Conservation (phyloP, 176 grass and related monocot species). For the Rhynchospora pubera region DNA sequence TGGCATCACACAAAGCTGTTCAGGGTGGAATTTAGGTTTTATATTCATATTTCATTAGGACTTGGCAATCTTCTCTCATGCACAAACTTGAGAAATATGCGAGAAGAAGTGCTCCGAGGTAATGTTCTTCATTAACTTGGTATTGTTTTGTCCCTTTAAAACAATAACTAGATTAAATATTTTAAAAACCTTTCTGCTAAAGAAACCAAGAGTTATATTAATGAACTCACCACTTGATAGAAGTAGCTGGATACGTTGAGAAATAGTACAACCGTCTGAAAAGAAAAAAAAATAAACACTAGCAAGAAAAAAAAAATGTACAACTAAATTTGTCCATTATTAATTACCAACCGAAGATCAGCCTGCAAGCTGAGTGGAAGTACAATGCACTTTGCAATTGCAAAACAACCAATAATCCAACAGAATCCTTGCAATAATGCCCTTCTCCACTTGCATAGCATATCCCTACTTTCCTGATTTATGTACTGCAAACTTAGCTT, state of each 20-base stretch:
- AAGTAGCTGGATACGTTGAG: neutral
- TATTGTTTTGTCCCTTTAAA: neutral
- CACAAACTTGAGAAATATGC: neutral
- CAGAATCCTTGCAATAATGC: conserved; percentile 47
- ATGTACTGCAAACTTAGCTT: conserved; percentile 46
- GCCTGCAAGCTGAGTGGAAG: neutral
- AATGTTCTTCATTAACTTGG: neutral
- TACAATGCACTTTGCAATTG: conserved; percentile 22
- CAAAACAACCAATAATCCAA: conserved; percentile 61
- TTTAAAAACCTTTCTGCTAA: neutral
- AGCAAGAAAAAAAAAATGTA: neutral
- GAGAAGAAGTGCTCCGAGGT: neutral
- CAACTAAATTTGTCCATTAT: neutral
- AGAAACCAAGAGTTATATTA: neutral
- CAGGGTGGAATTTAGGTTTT: neutral
- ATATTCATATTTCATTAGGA: neutral
- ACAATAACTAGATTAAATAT: neutral
- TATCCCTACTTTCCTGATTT: conserved; percentile 54
- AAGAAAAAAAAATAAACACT: neutral
- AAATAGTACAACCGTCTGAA: neutral
- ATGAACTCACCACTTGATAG: neutral
- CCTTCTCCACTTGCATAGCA: conserved; percentile 49
- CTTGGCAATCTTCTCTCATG: too few species aligned
- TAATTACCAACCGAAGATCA: neutral
- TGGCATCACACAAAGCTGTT: too few species aligned